Evolutionary conservation across 371 early-diverging fungal genomes (phyloP).

Genomic region (Mucor plumbeus): DNA sequence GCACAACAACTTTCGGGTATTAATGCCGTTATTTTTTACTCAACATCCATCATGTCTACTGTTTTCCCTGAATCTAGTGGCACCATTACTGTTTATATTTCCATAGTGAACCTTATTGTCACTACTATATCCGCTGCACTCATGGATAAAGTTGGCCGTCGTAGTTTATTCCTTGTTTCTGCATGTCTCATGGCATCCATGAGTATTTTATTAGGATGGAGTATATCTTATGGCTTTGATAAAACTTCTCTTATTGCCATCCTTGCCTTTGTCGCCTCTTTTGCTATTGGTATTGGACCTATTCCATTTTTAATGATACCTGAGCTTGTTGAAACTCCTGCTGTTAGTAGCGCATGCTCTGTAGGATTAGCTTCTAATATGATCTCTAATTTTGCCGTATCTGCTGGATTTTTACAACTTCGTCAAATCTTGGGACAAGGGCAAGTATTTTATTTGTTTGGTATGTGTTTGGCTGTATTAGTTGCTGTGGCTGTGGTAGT

Average conservation of each 20-base stretch:
- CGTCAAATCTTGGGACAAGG: conserved; percentile 67
- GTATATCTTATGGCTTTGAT: conserved; percentile 57
- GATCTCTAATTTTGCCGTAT: conserved; percentile 74
- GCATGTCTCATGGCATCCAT: conserved; percentile 64
- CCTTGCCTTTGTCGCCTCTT: conserved; percentile 81
- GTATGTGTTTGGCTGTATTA: conserved; percentile 47
- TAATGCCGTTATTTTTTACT: conserved; percentile 91
- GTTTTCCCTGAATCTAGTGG: conserved; percentile 68
- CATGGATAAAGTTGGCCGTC: conserved; percentile 86
- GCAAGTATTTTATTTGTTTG: conserved; percentile 78
- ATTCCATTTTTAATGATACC: conserved; percentile 88
- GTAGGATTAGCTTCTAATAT: conserved; percentile 77
- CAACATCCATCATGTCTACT: conserved; percentile 74
- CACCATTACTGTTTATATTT: conserved; percentile 74
- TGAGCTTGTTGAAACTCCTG: conserved; percentile 80
- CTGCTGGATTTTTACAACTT: conserved; percentile 65
- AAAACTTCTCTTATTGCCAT: conserved; percentile 69
- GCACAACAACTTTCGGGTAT: conserved; percentile 92
- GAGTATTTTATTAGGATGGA: conserved; percentile 62
- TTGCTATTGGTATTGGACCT: conserved; percentile 89
- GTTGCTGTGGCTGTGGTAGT: conserved; percentile 56
- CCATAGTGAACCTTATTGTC: conserved; percentile 77
- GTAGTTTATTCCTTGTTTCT: conserved; percentile 76
- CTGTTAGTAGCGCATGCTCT: conserved; percentile 73
- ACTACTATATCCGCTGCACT: conserved; percentile 73